These are phyloP conservation scores for Metschnikowia dekortorum DNA, from an alignment of 805 yeast genomes.

Conservation along the genomic window DNA sequence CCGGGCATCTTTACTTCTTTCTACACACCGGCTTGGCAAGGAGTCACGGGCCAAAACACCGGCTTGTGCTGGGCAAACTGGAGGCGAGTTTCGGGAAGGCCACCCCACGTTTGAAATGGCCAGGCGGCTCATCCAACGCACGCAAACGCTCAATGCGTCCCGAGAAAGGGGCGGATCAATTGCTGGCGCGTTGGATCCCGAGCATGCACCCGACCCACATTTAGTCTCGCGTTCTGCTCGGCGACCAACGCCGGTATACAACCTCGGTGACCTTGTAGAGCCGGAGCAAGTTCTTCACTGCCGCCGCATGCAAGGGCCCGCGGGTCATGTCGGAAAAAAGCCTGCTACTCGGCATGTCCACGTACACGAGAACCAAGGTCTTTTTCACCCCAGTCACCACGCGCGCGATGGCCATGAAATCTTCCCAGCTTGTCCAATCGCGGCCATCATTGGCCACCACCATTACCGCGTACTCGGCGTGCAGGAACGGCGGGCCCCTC, in stretches of 20 bases:
- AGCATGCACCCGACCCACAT: neutral
- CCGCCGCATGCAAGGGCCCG: slow-evolving; percentile 9
- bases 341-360: slow-evolving; percentile 47
- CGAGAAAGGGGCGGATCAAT: too few relatives aligned
- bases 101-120: too few relatives aligned
- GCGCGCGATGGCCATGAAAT: slow-evolving; percentile 60
- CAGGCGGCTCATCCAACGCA: neutral
- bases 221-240: slow-evolving; percentile 76
- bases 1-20: slow-evolving; percentile 1
- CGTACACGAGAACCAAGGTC: slow-evolving; percentile 63
- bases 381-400: slow-evolving; percentile 87
- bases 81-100: neutral
- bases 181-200: neutral
- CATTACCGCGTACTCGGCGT: slow-evolving; percentile 78
- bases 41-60: too few relatives aligned
- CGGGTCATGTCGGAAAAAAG: slow-evolving; percentile 18
- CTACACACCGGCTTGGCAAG: neutral
- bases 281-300: slow-evolving; percentile 28
- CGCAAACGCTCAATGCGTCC: neutral
- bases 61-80: neutral
- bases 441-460: slow-evolving; percentile 39
- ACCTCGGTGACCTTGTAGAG: slow-evolving; percentile 58
- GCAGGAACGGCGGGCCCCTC: slow-evolving; percentile 93
- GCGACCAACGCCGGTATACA: slow-evolving; percentile 76
- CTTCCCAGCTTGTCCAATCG: slow-evolving; percentile 50